Conservation (phyloP, 2,329 filamentous ascomycete genomes). For the Sporothrix curviconia region DNA sequence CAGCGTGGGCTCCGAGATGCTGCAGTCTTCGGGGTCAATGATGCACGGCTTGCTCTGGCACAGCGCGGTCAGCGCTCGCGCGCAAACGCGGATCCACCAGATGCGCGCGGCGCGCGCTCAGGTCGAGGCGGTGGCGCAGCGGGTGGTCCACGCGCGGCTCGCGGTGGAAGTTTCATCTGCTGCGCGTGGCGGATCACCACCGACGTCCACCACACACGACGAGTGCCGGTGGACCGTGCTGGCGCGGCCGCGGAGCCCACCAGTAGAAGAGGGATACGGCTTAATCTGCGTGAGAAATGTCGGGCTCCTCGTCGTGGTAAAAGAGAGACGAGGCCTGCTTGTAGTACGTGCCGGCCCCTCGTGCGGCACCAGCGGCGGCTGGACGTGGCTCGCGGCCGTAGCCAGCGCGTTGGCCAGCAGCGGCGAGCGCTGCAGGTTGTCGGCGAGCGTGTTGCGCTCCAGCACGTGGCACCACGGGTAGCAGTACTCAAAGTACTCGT, state of each 20-base stretch:
- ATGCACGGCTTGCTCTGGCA: slow-evolving; percentile 8
- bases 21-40: slow-evolving; percentile 10
- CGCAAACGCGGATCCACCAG: slow-evolving; percentile 6
- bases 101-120: slow-evolving; percentile 2
- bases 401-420: slow-evolving; percentile 7
- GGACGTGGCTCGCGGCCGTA: neutral
- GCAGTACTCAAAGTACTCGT: slow-evolving; percentile 10
- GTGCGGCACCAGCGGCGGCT: slow-evolving; percentile 1
- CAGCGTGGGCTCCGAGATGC: slow-evolving; percentile 1
- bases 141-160: slow-evolving; percentile 1
- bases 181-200: slow-evolving; percentile 9
- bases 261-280: slow-evolving; percentile 3
- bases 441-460: neutral
- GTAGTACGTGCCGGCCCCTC: slow-evolving; percentile 3
- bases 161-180: slow-evolving; percentile 12
- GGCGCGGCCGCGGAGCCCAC: slow-evolving; percentile 5
- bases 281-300: neutral
- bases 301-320: neutral
- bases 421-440: neutral
- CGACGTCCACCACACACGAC: slow-evolving; percentile 9
- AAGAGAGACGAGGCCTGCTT: neutral
- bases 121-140: neutral
- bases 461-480: slow-evolving; percentile 9
- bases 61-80: neutral
- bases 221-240: slow-evolving; percentile 1